Conservation (phyloP, 2,329 filamentous ascomycete species). For the Truncatella angustata region DNA sequence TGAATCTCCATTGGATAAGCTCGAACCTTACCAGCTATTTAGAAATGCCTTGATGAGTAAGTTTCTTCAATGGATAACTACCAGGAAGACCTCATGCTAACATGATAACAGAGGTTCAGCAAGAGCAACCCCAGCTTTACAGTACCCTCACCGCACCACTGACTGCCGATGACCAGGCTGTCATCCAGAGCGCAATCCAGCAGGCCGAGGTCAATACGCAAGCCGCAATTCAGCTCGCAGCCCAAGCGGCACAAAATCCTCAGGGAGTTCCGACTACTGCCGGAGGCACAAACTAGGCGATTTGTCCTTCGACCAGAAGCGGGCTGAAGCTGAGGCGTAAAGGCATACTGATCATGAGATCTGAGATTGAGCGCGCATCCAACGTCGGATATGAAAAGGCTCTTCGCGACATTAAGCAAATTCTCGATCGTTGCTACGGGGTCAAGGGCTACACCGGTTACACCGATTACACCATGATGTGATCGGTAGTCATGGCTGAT, state of each 20-base stretch:
- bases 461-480: too few species aligned
- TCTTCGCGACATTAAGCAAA: neutral
- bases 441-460: too few species aligned
- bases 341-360: too few species aligned
- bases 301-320: neutral
- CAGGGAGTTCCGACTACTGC: conserved; percentile 13
- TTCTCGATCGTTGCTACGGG: too few species aligned
- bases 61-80: conserved; percentile 34
- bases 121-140: conserved; percentile 88
- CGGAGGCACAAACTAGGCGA: conserved; percentile 20
- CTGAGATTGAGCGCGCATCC: too few species aligned
- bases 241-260: conserved; percentile 11
- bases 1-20: conserved; percentile 90
- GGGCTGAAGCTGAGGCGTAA: too few species aligned
- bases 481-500: neutral
- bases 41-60: conserved; percentile 77
- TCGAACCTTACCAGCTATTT: conserved; percentile 93
- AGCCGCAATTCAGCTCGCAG: conserved; percentile 14
- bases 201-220: conserved; percentile 24
- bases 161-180: conserved; percentile 21
- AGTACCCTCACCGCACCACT: conserved; percentile 64
- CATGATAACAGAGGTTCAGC: conserved; percentile 68
- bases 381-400: too few species aligned
- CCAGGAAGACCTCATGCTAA: conserved; percentile 24
- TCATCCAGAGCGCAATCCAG: conserved; percentile 21